Base-by-base conservation (phyloP, 2,329 filamentous ascomycete genomes). In the Rugonectria rugulosa region DNA sequence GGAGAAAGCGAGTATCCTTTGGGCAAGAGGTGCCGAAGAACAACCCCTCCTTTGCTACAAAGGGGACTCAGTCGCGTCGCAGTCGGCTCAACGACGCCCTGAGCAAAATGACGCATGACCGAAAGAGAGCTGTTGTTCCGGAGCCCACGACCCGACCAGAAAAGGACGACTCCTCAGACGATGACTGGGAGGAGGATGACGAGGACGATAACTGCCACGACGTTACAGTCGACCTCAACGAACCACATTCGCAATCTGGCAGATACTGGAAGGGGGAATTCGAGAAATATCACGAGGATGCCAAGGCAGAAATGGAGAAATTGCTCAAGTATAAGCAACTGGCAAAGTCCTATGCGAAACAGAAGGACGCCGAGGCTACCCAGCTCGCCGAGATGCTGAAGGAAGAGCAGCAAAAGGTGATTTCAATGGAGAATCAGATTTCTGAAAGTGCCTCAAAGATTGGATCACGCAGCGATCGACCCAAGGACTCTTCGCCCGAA, bases 221-320 rank as follows among this genome's bases (percentile, higher is more conserved):
- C 64, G 75, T 87, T 53, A 91, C 89, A 0, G 74, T 88, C 42
- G 89, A 92, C 65, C 75, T 91, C 43, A 88, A 88, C 59, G 87
- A 91, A 65, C 90, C 90, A 6, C 84, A 87, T 60, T 91, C 89
- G 2, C 83, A 88, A 56, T 92, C 89, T 4, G 90, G 89, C 6
- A 86, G 83, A 65, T 92, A 90, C 73, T 94, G 90, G 90, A 93
- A 93, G 73, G 81, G 84, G 20, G 85, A 92, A 68, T 93, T 90
- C 65, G 83, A 91, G 62, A 83, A 81, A 50, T 94, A 93, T 67
- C 86, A 90, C 43, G 80, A 85, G 38, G 88, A 89, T 59, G 90
- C 89, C 60, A 86, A 85, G 70, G 81, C 80, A 37, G 88, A 93
- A 72, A 88, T 92, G 79, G 87, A 87, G 75, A 91, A 89, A 75